Evolutionary conservation across 1,284 basidiomycete genomes (phyloP), one percentile per base, ranked within the genome.

Genomic region (Cryptococcus hybrid): DNA sequence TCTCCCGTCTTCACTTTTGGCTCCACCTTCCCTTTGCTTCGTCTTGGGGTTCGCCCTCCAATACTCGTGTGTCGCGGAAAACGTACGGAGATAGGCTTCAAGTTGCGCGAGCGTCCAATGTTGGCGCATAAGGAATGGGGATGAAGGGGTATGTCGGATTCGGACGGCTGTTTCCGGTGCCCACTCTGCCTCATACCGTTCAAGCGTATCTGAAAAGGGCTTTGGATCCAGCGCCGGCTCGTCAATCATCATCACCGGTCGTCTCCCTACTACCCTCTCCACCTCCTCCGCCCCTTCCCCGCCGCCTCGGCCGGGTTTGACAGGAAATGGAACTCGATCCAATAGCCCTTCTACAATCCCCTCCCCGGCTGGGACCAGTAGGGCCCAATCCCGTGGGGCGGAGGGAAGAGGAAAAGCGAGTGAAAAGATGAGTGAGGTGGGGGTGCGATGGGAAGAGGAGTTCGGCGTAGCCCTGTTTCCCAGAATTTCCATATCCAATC

Each of bases 291-390:
- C 18, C 18, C n/a, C n/a, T n/a, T 24, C 24, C 24, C 24, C n/a
- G n/a, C 30, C 4, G 30, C 30, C 18, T 18, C 18, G 18, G 18
- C 18, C 45, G 36, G 60, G 79, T 61, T 37, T 64, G 55, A 76
- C 68, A 0, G 88, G 85, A 58, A 85, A 82, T 0, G 88, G 87
- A 11, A 92, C 82, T 36, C 84, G 84, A 6, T 84, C 78, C 0
- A 92, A 82, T 63, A 89, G 85, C 8, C 83, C 82, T 51, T 90
- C 88, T 15, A 92, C 79, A 61, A 92, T 88, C 0, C 82, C 7
- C 91, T 82, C 1, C 91, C 90, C 0, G 90, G 91, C 52, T 87
- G 86, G 63, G 90, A 82, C 84, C 89, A 93, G 69, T 90, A 84
- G 1, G 85, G 83, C 0, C 89, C 90, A 1, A 92, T 71, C 15